phyloP scores from a whole-genome alignment of 768 basidiomycete genomes.

The Lentinula raphanica region DNA sequence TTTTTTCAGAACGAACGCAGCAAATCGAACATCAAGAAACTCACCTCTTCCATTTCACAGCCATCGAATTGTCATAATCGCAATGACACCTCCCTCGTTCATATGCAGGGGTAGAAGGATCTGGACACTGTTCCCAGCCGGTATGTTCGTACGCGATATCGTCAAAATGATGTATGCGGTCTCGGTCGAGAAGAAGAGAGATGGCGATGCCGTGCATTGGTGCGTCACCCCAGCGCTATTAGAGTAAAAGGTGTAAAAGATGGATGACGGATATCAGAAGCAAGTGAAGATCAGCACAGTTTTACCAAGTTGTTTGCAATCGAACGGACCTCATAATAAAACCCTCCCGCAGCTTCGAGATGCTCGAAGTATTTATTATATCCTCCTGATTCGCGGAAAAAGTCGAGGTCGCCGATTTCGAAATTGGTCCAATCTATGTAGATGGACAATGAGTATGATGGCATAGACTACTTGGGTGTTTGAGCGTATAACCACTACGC shows the following conservation, averaged over 20 bases:
- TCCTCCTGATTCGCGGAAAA: constrained; percentile 55
- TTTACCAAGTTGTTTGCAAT: too few species aligned
- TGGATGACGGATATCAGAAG: neutral
- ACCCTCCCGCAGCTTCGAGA: constrained; percentile 59
- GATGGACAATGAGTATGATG: neutral
- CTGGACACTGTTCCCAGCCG: constrained; percentile 56
- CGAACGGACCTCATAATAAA: constrained; percentile 59
- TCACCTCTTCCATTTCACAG: constrained; percentile 4
- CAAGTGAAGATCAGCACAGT: too few species aligned
- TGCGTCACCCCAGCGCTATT: constrained; percentile 34
- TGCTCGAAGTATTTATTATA: constrained; percentile 63
- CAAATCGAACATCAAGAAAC: neutral
- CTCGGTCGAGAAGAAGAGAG: constrained; percentile 42
- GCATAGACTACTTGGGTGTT: neutral
- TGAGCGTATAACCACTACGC: constrained; percentile 16
- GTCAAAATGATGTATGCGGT: constrained; percentile 56
- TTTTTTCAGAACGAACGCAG: too few species aligned
- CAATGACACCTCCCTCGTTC: constrained; percentile 1
- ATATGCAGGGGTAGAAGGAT: neutral
- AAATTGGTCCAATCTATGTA: constrained; percentile 63
- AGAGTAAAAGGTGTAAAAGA: too few species aligned
- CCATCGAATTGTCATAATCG: neutral
- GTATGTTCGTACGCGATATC: constrained; percentile 67
- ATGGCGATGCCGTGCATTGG: constrained; percentile 56
- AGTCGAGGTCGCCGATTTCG: constrained; percentile 63